phyloP scores from a whole-genome alignment of 768 basidiomycete species.

The Naematelia encephala region DNA sequence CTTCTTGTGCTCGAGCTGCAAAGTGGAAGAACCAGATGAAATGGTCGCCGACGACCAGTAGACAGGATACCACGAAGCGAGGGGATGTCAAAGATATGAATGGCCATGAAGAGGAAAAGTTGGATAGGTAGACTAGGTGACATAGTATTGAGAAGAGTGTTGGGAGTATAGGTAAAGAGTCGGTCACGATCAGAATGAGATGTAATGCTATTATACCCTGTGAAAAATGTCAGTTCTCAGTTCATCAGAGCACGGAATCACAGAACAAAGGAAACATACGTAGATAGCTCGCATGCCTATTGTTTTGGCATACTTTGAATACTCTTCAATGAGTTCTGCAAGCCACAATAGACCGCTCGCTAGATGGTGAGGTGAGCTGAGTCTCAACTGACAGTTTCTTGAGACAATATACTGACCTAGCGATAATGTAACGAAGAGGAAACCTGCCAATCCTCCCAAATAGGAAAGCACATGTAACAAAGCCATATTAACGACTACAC shows the following conservation, averaged over 20 bases:
- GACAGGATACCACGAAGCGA: slow-evolving; percentile 79
- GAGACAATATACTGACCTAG: slow-evolving; percentile 52
- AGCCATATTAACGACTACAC: neutral
- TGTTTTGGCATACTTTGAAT: slow-evolving; percentile 73
- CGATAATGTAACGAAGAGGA: slow-evolving; percentile 86
- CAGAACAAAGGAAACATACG: slow-evolving; percentile 55
- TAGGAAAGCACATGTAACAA: slow-evolving; percentile 56
- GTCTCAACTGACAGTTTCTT: neutral
- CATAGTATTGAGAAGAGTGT: slow-evolving; percentile 75
- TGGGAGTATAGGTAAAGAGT: slow-evolving; percentile 72
- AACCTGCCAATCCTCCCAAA: slow-evolving; percentile 69
- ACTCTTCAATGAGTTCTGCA: slow-evolving; percentile 93
- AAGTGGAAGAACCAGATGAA: slow-evolving; percentile 98
- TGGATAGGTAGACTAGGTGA: slow-evolving; percentile 85
- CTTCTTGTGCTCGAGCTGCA: slow-evolving; percentile 54
- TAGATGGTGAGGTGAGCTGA: slow-evolving; percentile 48
- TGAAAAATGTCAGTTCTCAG: slow-evolving; percentile 7
- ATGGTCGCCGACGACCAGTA: slow-evolving; percentile 81
- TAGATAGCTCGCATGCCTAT: slow-evolving; percentile 83
- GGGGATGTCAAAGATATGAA: slow-evolving; percentile 82
- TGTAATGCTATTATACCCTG: slow-evolving; percentile 79
- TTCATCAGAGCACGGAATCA: neutral
- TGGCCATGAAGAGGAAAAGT: slow-evolving; percentile 87
- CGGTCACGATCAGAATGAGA: slow-evolving; percentile 69
- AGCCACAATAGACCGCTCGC: slow-evolving; percentile 91